These are phyloP conservation scores for Micractinium conductrix DNA, from an alignment of 139 green algal species.

Conservation along the genomic window DNA sequence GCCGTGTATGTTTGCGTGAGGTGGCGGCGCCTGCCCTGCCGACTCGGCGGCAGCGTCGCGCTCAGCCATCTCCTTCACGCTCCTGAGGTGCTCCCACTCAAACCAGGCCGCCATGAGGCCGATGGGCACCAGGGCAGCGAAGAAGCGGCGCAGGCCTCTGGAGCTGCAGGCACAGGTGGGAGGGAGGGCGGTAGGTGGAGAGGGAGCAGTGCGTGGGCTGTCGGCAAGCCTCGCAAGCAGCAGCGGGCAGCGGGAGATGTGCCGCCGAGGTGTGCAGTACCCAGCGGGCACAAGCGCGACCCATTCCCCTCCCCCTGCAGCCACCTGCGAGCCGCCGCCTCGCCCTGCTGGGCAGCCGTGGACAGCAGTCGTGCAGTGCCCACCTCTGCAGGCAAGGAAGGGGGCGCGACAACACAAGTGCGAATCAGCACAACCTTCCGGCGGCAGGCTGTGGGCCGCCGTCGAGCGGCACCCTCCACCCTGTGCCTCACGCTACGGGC, in stretches of 20 bases:
- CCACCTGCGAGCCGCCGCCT: background rate
- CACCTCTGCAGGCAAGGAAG: too few species aligned
- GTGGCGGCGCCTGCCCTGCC: background rate
- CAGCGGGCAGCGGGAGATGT: background rate
- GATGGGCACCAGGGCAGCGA: slow-evolving; percentile 7
- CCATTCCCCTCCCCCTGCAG: background rate
- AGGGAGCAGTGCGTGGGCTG: background rate
- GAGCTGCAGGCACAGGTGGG: background rate
- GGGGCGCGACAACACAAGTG: too few species aligned
- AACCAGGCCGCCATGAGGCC: background rate
- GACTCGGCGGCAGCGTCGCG: background rate
- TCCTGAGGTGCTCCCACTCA: background rate
- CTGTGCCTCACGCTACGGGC: too few species aligned
- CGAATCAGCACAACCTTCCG: too few species aligned
- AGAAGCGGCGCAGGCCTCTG: background rate
- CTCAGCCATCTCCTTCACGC: background rate
- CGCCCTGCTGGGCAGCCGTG: background rate
- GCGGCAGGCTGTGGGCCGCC: too few species aligned
- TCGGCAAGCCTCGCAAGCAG: background rate
- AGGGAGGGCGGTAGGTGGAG: background rate
- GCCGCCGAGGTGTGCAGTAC: background rate
- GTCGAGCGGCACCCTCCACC: too few species aligned
- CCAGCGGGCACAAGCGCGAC: too few species aligned
- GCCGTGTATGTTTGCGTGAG: background rate
- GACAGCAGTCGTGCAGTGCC: background rate